phyloP scores from a whole-genome alignment of 2,329 filamentous ascomycete genomes.

The Ceratocystis colombiana region DNA sequence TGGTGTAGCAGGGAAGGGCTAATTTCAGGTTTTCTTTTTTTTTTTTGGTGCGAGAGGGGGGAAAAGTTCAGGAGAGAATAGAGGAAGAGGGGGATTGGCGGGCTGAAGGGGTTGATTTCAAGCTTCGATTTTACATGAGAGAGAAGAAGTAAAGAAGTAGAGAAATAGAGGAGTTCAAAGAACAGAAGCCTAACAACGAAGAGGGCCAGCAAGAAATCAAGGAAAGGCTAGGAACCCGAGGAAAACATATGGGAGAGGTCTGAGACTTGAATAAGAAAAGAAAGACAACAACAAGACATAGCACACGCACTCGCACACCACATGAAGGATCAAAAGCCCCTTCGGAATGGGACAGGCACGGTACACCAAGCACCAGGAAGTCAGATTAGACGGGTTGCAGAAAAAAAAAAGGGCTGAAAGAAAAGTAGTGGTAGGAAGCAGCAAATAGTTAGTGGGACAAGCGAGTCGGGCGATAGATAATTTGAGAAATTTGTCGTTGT shows the following conservation, averaged over 20 bases:
- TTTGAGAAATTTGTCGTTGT: background rate
- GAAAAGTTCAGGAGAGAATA: background rate
- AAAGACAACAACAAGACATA: background rate
- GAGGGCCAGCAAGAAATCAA: background rate
- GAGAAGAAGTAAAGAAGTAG: background rate
- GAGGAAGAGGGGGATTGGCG: background rate
- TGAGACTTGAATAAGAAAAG: conserved; percentile 7
- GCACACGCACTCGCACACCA: background rate
- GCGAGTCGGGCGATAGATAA: background rate
- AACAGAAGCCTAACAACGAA: background rate
- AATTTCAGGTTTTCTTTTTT: background rate
- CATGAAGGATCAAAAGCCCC: conserved; percentile 4
- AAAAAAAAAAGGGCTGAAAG: conserved; percentile 6
- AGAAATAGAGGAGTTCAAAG: background rate
- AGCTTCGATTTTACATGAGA: background rate
- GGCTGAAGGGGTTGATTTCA: background rate
- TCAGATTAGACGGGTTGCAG: conserved; percentile 8
- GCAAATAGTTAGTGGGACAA: background rate
- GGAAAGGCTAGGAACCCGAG: background rate
- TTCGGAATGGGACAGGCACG: conserved; percentile 3
- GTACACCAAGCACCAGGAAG: background rate
- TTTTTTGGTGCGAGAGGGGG: background rate
- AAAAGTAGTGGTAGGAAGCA: background rate
- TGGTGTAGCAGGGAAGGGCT: conserved; percentile 4
- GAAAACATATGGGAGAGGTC: conserved; percentile 8